Evolutionary conservation across 2,329 filamentous ascomycete genomes (phyloP), one percentile per base, ranked within the genome.

Genomic region (Tolypocladium tropicale): DNA sequence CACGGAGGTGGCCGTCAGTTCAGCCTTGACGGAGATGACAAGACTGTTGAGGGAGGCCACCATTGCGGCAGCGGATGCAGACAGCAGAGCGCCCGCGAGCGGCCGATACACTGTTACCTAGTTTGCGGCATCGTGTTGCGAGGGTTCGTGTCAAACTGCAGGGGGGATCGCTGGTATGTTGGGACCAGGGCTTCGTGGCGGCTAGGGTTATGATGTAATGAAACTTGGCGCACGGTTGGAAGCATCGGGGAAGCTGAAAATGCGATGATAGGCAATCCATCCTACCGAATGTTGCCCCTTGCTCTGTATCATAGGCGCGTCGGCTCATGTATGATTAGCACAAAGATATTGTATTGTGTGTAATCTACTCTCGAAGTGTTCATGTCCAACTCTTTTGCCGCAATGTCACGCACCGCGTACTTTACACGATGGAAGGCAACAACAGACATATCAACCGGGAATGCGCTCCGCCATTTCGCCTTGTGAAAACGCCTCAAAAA

Each of bases 1-100:
- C 67, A 97, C 94, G 0, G 94, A 99, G 72, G 78, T 96, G 54
- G 86, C 91, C 34, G 94, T 99, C 32, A 89, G 89, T 53, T 88
- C 89, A 65, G 94, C 94, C 2, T 90, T 99, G 82, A 83, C 85
- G 62, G 92, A 97, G 73, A 79, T 99, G 61, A 93, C 91, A 68
- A 83, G 92, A 51, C 75, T 96, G 65, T 74, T 99, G 63, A 90
- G 88, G 68, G 94, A 97, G 72, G 94, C 90, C 14, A 96, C 92
- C 0, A 84, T 95, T 65, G 90, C 90, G 16, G 91, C 92, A 12
- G 89, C 88, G 30, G 92, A 96, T 65, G 87, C 88, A n/a, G 88
- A 94, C 68, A 86, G 83, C 58, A 82, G 91, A 60, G 87, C 88
- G 16, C 88, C 90, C 1, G 84, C 84, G 25, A 86, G 85, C 66